Percentiles rank a stretch among this genome's conserved stretches.
phyloP scores from a whole-genome alignment of 2,329 filamentous ascomycete species.

The Conoideocrella luteorostrata region DNA sequence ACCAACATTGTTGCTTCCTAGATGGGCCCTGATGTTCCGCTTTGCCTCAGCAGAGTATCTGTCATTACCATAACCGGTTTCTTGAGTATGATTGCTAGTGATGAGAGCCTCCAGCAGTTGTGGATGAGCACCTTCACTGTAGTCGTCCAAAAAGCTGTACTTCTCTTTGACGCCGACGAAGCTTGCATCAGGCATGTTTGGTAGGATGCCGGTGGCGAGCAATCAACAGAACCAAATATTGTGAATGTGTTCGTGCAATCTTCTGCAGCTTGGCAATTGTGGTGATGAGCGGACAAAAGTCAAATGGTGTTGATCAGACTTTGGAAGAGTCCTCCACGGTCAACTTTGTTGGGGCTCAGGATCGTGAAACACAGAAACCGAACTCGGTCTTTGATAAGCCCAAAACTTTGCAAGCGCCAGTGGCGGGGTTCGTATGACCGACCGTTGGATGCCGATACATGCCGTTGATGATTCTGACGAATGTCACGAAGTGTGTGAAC shows the following conservation, averaged over 20 bases:
- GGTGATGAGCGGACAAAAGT: too few relatives aligned
- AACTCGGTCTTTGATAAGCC: background rate
- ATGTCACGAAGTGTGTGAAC: conserved; percentile 5
- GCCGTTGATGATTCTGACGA: conserved; percentile 8
- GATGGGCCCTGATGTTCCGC: conserved; percentile 31
- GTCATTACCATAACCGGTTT: conserved; percentile 41
- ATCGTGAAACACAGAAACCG: background rate
- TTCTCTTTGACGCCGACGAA: conserved; percentile 9
- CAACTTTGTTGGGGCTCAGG: background rate
- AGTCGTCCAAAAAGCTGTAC: conserved; percentile 45
- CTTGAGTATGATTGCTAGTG: conserved; percentile 36
- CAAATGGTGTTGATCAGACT: too few relatives aligned
- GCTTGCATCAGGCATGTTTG: conserved; percentile 12
- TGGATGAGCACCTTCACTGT: conserved; percentile 46
- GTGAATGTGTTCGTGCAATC: too few relatives aligned
- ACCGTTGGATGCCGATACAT: conserved; percentile 13
- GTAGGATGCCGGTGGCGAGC: background rate
- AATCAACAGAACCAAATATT: too few relatives aligned
- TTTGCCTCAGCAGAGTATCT: conserved; percentile 36
- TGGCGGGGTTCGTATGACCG: conserved; percentile 4
- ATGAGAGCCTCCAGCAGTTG: conserved; percentile 40
- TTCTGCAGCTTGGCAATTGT: too few relatives aligned
- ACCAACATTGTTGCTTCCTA: conserved; percentile 33
- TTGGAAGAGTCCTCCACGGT: too few relatives aligned
- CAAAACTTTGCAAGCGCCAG: conserved; percentile 3